phyloP scores from a whole-genome alignment of 1,284 basidiomycete species.

The Moniliella sp. region DNA sequence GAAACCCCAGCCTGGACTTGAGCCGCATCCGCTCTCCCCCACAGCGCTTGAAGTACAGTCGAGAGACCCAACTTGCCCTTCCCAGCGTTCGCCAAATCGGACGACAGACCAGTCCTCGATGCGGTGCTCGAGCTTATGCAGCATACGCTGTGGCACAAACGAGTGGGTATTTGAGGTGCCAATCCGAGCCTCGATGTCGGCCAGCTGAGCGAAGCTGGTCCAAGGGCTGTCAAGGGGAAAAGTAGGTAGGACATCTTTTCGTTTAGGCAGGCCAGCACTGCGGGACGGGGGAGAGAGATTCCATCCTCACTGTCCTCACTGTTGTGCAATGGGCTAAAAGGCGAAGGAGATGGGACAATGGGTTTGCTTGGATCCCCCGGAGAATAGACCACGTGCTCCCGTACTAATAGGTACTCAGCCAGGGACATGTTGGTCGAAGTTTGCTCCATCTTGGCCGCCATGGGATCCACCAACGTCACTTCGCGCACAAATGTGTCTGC shows the following conservation, averaged over 20 bases:
- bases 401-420: conserved; percentile 66
- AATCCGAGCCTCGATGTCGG: conserved; percentile 9
- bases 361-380: too few relatives aligned
- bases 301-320: conserved; percentile 32
- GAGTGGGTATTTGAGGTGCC: conserved; percentile 7
- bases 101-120: conserved; percentile 15
- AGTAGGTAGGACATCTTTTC: conserved; percentile 6
- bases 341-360: conserved; percentile 15
- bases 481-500: conserved; percentile 84
- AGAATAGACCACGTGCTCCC: conserved; percentile 66
- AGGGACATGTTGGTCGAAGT: conserved; percentile 44
- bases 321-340: conserved; percentile 20
- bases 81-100: conserved; percentile 13
- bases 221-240: conserved; percentile 24
- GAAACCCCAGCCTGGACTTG: too few relatives aligned
- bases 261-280: not conserved
- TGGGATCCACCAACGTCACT: conserved; percentile 47
- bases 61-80: conserved; percentile 11
- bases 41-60: conserved; percentile 7
- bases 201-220: conserved; percentile 9
- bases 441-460: conserved; percentile 9
- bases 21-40: too few relatives aligned
- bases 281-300: not conserved
- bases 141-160: too few relatives aligned
- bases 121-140: conserved; percentile 5